phyloP scores from a whole-genome alignment of 148 eudicot species.

The Chenopodium quinoa region DNA sequence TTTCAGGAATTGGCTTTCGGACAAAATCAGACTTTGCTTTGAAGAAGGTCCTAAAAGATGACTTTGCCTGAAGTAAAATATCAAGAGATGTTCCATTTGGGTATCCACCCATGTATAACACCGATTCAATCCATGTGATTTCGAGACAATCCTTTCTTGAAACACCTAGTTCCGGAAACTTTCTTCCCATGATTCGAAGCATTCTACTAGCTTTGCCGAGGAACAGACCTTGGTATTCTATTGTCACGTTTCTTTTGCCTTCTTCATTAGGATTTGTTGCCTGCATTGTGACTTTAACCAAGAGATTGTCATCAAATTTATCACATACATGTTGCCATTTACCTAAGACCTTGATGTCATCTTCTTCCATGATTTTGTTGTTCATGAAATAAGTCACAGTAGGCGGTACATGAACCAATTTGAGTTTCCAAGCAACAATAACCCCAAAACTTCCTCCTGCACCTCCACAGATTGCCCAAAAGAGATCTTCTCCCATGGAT shows the following conservation, averaged over 20 bases:
- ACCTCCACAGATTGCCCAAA: conserved; percentile 34
- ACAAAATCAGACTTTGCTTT: conserved; percentile 55
- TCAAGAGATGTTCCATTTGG: conserved; percentile 23
- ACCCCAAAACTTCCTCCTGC: conserved; percentile 33
- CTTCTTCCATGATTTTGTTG: not conserved
- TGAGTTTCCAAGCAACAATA: conserved; percentile 30
- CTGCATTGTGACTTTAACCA: conserved; percentile 20
- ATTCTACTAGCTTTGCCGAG: conserved; percentile 15
- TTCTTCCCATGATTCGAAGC: conserved; percentile 20
- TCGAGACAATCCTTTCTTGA: conserved; percentile 15
- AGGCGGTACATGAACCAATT: conserved; percentile 27
- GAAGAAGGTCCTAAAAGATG: conserved; percentile 32
- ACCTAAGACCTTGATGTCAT: conserved; percentile 8
- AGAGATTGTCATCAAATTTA: conserved; percentile 24
- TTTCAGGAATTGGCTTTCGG: conserved; percentile 34
- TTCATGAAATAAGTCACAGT: conserved; percentile 23
- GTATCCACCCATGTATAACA: conserved; percentile 18
- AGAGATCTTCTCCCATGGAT: conserved; percentile 31
- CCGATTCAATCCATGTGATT: conserved; percentile 31
- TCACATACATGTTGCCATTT: conserved; percentile 26
- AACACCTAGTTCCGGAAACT: conserved; percentile 26
- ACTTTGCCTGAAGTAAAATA: conserved; percentile 24
- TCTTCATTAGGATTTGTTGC: not conserved
- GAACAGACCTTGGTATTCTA: conserved; percentile 19
- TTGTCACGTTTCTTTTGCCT: not conserved